Evolutionary conservation across 352 stramenopile genomes (phyloP).

Genomic region (Phytophthora pisi): DNA sequence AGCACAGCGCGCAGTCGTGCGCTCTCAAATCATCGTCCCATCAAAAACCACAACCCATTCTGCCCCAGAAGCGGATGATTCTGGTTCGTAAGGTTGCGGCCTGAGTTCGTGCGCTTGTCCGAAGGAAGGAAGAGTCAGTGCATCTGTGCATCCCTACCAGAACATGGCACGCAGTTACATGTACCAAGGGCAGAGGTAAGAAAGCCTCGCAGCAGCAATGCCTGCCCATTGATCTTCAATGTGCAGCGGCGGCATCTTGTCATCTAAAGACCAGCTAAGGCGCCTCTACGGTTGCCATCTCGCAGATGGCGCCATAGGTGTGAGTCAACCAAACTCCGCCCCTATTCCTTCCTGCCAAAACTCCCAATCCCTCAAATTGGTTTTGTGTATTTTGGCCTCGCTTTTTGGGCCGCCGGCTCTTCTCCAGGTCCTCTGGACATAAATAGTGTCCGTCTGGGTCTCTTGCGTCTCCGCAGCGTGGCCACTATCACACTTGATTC

Average conservation of each 20-base stretch:
- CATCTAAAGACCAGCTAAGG: too few relatives aligned
- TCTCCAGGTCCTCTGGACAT: not conserved
- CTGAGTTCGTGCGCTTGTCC: conserved; percentile 14
- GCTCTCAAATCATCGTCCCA: conserved; percentile 19
- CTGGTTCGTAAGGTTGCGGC: conserved; percentile 26
- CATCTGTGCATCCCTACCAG: not conserved
- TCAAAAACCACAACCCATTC: conserved; percentile 33
- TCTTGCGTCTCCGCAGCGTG: too few relatives aligned
- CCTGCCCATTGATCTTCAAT: too few relatives aligned
- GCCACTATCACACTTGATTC: conserved; percentile 7
- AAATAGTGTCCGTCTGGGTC: not conserved
- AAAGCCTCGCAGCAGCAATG: too few relatives aligned
- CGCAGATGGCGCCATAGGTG: too few relatives aligned
- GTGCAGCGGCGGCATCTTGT: too few relatives aligned
- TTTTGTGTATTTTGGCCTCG: not conserved
- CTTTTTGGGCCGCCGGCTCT: too few relatives aligned
- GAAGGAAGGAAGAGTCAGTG: conserved; percentile 21
- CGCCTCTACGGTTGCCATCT: too few relatives aligned
- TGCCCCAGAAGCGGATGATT: conserved; percentile 36
- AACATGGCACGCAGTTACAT: conserved; percentile 2
- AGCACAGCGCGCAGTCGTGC: not conserved
- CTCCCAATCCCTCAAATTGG: too few relatives aligned
- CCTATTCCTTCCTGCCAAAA: not conserved
- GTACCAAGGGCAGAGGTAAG: too few relatives aligned
- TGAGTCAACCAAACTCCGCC: not conserved